Conservation (phyloP, 164 flowering plant species). For the Nymphaea thermarum region DNA sequence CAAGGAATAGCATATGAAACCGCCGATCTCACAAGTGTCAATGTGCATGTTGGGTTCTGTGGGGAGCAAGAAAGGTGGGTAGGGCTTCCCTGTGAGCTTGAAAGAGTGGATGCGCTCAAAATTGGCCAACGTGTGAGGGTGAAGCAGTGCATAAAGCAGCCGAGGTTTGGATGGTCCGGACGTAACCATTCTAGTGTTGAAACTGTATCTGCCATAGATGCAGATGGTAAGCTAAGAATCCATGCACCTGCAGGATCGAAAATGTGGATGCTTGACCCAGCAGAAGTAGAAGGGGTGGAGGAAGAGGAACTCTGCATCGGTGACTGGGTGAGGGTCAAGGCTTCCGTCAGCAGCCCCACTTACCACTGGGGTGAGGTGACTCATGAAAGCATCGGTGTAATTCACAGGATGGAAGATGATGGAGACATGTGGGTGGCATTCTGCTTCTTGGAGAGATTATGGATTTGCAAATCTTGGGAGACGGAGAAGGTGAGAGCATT, state of each 20-base stretch:
- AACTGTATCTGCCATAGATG: constrained; percentile 73
- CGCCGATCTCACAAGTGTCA: constrained; percentile 69
- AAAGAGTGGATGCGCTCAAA: constrained; percentile 32
- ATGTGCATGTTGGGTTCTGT: constrained; percentile 58
- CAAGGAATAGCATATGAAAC: constrained; percentile 68
- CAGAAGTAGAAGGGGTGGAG: constrained; percentile 72
- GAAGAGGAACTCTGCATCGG: constrained; percentile 62
- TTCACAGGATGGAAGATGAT: constrained; percentile 39
- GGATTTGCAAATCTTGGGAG: constrained; percentile 80
- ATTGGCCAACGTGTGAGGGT: constrained; percentile 73
- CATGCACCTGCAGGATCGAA: constrained; percentile 79
- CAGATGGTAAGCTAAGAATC: constrained; percentile 83
- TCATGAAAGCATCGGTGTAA: constrained; percentile 77
- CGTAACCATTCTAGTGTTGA: constrained; percentile 69
- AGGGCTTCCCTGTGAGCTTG: constrained; percentile 49
- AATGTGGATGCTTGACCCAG: constrained; percentile 89
- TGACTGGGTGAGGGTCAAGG: constrained; percentile 79
- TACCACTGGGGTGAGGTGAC: constrained; percentile 94
- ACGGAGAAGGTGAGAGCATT: constrained; percentile 73
- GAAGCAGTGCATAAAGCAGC: constrained; percentile 60
- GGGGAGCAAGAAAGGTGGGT: constrained; percentile 94
- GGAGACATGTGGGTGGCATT: constrained; percentile 74
- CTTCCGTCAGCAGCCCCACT: constrained; percentile 50
- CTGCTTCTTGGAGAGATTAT: constrained; percentile 80
- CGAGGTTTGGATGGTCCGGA: constrained; percentile 96